Evolutionary conservation across 78 protist genomes (phyloP), one percentile per base, ranked within the genome.

Genomic region (Dictyostelium brefeldianum): DNA sequence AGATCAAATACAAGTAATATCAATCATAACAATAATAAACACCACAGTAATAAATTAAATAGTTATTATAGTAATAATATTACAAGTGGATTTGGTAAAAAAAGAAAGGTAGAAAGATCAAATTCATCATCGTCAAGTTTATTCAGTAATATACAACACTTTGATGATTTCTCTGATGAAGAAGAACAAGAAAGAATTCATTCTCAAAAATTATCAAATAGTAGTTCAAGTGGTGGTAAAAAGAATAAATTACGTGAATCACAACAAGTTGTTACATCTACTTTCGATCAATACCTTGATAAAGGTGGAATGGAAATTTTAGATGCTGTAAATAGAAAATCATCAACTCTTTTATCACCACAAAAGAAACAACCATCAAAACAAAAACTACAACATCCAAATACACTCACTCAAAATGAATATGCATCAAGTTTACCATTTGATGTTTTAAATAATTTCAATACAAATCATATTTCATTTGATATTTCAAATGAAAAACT

Each of bases 81-180:
- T 74, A 18, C 51, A 46, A 74, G 51, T 46, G 53, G 46, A 47
- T 46, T 69, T 27, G 31, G 64, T 75, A 75, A 25, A 46, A 46
- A 22, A 41, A 75, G 62, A 41, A 75, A 22, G 27, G 11, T 29
- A 3, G 25, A 10, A 36, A 12, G 57, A 18, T 7, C 41, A 41
- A 65, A 65, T 27, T 71, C 74, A 64, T 25, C 71, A 1, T 29
- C 25, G 18, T 31, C 83, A 31, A 51, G 56, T 36, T 47, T 78
- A 27, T 78, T 18, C 48, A 78, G 70, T 62, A 62, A 36, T 36
- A 36, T 36, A 36, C 70, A 18, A 5, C 70, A 62, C n/a, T 62
- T 62, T 51, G 83, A 78, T 78, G 83, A 78, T 7, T 54, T 78
- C 18, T 78, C 83, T 18, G 81, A 75, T 15, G 83, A 78, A 78